A percentile compares a stretch with the other conserved stretches of the same genome.
Conservation (phyloP, 1,284 basidiomycete genomes). For the Singerocomus inundabilis region DNA sequence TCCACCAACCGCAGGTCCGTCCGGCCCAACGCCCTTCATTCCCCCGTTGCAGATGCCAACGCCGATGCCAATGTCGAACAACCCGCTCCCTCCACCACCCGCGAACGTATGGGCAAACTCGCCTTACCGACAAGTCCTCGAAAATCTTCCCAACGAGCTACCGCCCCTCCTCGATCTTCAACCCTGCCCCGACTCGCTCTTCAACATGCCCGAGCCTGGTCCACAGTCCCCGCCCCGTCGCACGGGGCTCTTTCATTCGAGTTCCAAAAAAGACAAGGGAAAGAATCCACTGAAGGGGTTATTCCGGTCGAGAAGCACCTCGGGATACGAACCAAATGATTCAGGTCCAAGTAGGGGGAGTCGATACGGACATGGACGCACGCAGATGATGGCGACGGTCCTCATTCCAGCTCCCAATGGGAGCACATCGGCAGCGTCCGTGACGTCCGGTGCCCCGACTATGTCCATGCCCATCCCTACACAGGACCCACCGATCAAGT, state of each 20-base stretch:
- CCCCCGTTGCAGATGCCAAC: slow-evolving; percentile 8
- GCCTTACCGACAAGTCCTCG: slow-evolving; percentile 46
- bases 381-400: slow-evolving; percentile 22
- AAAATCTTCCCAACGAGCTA: slow-evolving; percentile 45
- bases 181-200: slow-evolving; percentile 11
- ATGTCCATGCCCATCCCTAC: slow-evolving; percentile 23
- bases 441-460: neutral
- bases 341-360: slow-evolving; percentile 14
- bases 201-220: slow-evolving; percentile 5
- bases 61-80: slow-evolving; percentile 21
- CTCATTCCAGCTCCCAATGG: slow-evolving; percentile 21
- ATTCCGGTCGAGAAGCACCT: slow-evolving; percentile 29
- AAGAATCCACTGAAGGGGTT: slow-evolving; percentile 25
- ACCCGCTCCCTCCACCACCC: slow-evolving; percentile 54
- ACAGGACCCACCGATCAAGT: slow-evolving; percentile 27
- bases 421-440: neutral
- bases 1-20: slow-evolving; percentile 14
- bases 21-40: slow-evolving; percentile 14
- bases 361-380: slow-evolving; percentile 21
- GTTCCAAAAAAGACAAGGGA: slow-evolving; percentile 24
- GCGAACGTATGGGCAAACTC: slow-evolving; percentile 47
- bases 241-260: slow-evolving; percentile 24
- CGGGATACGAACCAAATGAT: slow-evolving; percentile 15
- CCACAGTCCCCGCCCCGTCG: slow-evolving; percentile 19
- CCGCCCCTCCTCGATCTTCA: slow-evolving; percentile 33